Evolutionary conservation across 768 basidiomycete species (phyloP), one percentile per base, ranked within the genome.

Genomic region (Amanita rimosa): DNA sequence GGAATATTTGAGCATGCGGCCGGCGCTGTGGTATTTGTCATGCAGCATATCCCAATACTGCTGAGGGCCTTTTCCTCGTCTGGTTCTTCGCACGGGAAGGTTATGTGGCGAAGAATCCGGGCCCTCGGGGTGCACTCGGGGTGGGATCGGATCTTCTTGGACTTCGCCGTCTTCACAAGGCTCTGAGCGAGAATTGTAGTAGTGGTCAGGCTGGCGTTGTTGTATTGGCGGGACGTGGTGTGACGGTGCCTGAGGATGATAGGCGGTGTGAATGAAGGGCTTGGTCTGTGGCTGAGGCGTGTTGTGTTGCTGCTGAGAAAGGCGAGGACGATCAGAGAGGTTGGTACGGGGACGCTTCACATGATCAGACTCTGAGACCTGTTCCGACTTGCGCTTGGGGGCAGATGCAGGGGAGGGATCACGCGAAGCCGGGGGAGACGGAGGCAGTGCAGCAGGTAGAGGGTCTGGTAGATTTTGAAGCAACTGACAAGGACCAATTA

Each of bases 1-100:
- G 1, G 87, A 88, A 60, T 85, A 88, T 64, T 92, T 90, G 60
- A 92, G 82, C 55, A 73, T 67, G 50, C 86, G 79, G 17, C 84
- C 89, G 16, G 75, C 73, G 3, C 64, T 64, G 55, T 86, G 79
- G 59, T 85, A 90, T 58, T 73, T 79, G 60, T 83, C 75, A 57
- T 87, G 78, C 36, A 87, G 67, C 34, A 64, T 67, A 46, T 84
- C 78, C 59, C 71, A 80, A 56, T 80, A 72, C 34, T 67, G 62
- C 3, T 53, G 54, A 26, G 67, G 59, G 35, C 70, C 65, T 59
- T 71, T 72, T 52, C 83, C 80, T 44, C 80, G 78, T 58, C 79
- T 78, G 6, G 83, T 83, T 10, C 83, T 72, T 43, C 81, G 76
- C 51, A 85, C 73, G 51, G 83, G 84, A 16, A 80, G 73, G 60